phyloP scores from a whole-genome alignment of 2,329 filamentous ascomycete species.

The Cadophora sp. region DNA sequence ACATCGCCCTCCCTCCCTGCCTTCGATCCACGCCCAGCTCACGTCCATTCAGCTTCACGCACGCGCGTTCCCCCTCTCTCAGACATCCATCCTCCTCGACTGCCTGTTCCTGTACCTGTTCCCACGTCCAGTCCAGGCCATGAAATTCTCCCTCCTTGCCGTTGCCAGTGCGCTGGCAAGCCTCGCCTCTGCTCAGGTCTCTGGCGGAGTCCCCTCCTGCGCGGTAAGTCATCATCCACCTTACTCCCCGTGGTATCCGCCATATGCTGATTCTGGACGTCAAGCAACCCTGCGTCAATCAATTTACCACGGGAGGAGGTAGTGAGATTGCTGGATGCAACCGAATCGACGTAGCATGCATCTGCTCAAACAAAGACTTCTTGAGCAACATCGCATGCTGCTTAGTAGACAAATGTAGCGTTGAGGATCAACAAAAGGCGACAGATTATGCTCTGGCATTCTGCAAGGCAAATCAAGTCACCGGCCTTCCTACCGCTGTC shows the following conservation, averaged over 20 bases:
- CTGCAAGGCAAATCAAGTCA: constrained; percentile 47
- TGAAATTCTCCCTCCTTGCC: constrained; percentile 44
- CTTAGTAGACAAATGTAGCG: constrained; percentile 51
- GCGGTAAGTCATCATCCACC: constrained; percentile 56
- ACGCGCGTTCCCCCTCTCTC: neutral
- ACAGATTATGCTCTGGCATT: constrained; percentile 46
- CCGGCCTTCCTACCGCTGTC: constrained; percentile 37
- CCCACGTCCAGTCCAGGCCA: constrained; percentile 20
- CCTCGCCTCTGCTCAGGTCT: constrained; percentile 57
- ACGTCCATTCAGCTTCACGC: neutral
- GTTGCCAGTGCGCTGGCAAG: constrained; percentile 59
- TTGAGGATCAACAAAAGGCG: constrained; percentile 48
- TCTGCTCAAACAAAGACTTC: constrained; percentile 55
- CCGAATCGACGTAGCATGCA: constrained; percentile 54
- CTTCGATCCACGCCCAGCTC: neutral
- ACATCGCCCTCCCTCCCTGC: too few relatives aligned
- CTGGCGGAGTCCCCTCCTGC: constrained; percentile 56
- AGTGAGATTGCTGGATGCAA: constrained; percentile 49
- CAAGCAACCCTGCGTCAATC: constrained; percentile 44
- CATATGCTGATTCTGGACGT: constrained; percentile 10
- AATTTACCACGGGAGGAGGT: constrained; percentile 46
- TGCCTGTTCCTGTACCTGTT: neutral
- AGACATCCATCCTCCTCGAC: neutral
- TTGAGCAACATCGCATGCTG: constrained; percentile 57
- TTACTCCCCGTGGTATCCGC: neutral